Conservation (phyloP, 768 basidiomycete genomes). For the Tubosaeta brunneosetosa region DNA sequence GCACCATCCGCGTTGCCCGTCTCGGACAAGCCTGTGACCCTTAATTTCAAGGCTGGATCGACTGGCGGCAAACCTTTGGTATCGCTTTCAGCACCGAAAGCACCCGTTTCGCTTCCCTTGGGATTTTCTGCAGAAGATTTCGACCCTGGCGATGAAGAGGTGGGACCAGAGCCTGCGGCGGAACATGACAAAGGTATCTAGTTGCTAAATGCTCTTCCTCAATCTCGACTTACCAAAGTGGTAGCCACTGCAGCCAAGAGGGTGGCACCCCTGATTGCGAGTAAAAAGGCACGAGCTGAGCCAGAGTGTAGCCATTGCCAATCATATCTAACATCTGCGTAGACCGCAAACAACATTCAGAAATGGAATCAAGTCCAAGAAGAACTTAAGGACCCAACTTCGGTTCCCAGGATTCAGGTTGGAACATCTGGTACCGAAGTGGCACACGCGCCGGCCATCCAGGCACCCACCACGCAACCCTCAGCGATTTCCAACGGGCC, state of each 20-base stretch:
- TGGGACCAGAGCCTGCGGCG: slow-evolving; percentile 38
- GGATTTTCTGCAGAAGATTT: slow-evolving; percentile 70
- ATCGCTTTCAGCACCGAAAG: slow-evolving; percentile 26
- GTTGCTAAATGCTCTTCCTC: neutral
- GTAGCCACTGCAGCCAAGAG: slow-evolving; percentile 54
- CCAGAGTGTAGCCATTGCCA: neutral
- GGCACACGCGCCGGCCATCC: slow-evolving; percentile 3
- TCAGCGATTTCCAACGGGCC: slow-evolving; percentile 15
- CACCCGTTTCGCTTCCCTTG: slow-evolving; percentile 41
- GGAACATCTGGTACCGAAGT: slow-evolving; percentile 9
- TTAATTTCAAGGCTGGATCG: slow-evolving; percentile 57
- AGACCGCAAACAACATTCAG: slow-evolving; percentile 87
- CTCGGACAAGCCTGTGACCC: slow-evolving; percentile 75
- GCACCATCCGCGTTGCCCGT: slow-evolving; percentile 68
- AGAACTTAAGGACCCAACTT: slow-evolving; percentile 56
- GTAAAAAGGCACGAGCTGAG: slow-evolving; percentile 62
- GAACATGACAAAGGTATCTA: slow-evolving; percentile 45
- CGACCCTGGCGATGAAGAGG: slow-evolving; percentile 35
- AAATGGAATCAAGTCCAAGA: slow-evolving; percentile 98
- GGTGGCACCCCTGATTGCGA: slow-evolving; percentile 77
- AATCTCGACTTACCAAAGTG: slow-evolving; percentile 9
- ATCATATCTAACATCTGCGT: slow-evolving; percentile 7
- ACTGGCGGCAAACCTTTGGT: slow-evolving; percentile 16
- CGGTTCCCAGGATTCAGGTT: slow-evolving; percentile 17
- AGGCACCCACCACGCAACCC: slow-evolving; percentile 9